Conservation (phyloP, 805 yeast species). For the Metschnikowia proteae region DNA sequence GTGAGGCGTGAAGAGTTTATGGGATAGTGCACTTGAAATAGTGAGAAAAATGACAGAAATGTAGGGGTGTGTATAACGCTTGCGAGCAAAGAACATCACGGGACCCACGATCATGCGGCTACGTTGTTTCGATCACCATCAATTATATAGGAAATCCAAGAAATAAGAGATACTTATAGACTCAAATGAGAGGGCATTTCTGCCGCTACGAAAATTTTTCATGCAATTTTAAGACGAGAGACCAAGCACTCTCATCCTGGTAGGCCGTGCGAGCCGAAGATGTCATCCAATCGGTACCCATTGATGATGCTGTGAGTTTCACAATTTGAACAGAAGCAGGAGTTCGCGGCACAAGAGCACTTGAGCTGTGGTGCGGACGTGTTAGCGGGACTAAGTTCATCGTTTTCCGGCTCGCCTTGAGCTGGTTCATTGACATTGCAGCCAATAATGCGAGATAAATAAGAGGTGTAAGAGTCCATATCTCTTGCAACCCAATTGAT, state of each 20-base stretch:
- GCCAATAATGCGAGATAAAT: constrained; percentile 5
- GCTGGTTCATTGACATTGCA: constrained; percentile 4
- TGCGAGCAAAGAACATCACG: constrained; percentile 1
- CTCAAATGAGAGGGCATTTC: too few relatives aligned
- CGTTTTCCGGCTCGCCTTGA: not conserved
- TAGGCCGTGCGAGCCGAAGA: constrained; percentile 18
- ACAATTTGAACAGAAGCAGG: constrained; percentile 35
- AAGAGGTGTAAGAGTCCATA: constrained; percentile 5
- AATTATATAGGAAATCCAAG: too few relatives aligned
- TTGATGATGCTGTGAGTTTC: constrained; percentile 45
- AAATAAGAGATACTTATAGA: too few relatives aligned
- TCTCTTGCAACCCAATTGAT: not conserved
- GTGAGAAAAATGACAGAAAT: constrained; percentile 1
- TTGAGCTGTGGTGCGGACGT: constrained; percentile 1
- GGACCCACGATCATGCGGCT: not conserved
- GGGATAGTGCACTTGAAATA: not conserved
- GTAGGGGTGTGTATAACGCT: constrained; percentile 6
- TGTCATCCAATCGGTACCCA: constrained; percentile 39
- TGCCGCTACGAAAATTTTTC: not conserved
- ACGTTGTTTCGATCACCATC: not conserved
- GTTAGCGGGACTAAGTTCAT: not conserved
- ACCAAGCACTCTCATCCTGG: not conserved
- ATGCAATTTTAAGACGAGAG: not conserved
- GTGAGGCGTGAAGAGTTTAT: not conserved
- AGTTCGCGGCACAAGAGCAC: constrained; percentile 17